Base-by-base conservation (phyloP, 1,284 basidiomycete genomes). In the Apiotrichum akiyoshidainum region DNA sequence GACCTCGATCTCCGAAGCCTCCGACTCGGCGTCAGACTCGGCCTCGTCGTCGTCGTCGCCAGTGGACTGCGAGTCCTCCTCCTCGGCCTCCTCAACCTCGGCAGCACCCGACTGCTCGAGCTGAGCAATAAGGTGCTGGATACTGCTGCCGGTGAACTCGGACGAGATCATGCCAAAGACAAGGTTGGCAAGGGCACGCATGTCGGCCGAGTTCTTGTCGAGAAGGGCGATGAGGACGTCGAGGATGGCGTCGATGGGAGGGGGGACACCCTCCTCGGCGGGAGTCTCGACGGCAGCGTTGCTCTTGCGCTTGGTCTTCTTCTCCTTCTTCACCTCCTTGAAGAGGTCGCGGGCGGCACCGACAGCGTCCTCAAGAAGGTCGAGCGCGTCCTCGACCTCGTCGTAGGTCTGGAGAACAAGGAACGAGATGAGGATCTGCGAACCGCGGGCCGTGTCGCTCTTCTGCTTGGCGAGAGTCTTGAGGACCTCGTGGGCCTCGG, bases 141-240 rank as follows among this genome's bases (percentile, higher is more conserved):
- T 79, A 11, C 90, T 91, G 49, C 86, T 86, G 57, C 83, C 84
- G 55, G 86, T 84, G 55, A 91, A 85, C 17, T 84, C 82, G 12
- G 83, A 81, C 31, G 87, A 85, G 31, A 97, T 81, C 54, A 88
- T 81, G 21, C 85, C 83, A 71, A 98, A 96, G 6, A 86, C 87
- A 64, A 91, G 86, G 60, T 87, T 92, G 10, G 88, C 89, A 21
- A 92, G 81, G 0, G 86, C 84, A 22, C 92, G 86, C 74, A 91
- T 83, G 76, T 92, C 95, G 40, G 86, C 85, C 12, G 87, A 90
- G 2, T 88, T 87, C 61, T 87, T 84, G 73, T 98, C 93, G 52
- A 99, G 80, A 70, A 92, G 87, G 10, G 90, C 90, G 57, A 98
- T 88, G 58, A 98, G 84, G 26, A 84, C 84, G 71, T 98, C 94